phyloP scores from a whole-genome alignment of 1,139 yeast species.

The Torulaspora pretoriensis region DNA sequence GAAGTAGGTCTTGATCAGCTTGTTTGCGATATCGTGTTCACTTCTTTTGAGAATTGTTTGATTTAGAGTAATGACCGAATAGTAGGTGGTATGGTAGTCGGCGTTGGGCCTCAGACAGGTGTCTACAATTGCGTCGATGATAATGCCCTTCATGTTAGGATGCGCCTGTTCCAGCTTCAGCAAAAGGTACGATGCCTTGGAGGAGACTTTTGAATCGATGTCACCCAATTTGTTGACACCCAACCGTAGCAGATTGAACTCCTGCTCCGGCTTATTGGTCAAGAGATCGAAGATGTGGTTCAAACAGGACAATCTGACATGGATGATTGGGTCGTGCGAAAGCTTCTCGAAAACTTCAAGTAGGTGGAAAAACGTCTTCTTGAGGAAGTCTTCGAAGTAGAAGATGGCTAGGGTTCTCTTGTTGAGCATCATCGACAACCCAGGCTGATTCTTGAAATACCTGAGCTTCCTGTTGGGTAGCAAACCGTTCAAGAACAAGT shows the following conservation, averaged over 20 bases:
- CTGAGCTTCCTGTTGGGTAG: constrained; percentile 81
- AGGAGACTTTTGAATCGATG: constrained; percentile 81
- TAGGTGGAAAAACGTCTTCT: constrained; percentile 68
- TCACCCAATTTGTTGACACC: constrained; percentile 96
- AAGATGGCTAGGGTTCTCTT: constrained; percentile 60
- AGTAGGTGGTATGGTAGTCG: constrained; percentile 85
- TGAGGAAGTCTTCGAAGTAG: constrained; percentile 87
- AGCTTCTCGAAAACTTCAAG: constrained; percentile 58
- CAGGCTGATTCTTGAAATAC: constrained; percentile 73
- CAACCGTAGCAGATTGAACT: constrained; percentile 78
- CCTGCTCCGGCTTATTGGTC: constrained; percentile 92
- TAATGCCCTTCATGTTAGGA: constrained; percentile 88
- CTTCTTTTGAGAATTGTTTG: constrained; percentile 83
- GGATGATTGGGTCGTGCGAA: constrained; percentile 88
- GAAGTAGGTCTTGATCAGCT: constrained; percentile 77
- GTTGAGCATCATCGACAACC: constrained; percentile 47
- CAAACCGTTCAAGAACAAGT: constrained; percentile 71
- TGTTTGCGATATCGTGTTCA: constrained; percentile 76
- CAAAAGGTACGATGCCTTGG: constrained; percentile 79
- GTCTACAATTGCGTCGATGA: constrained; percentile 77
- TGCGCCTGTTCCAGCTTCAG: constrained; percentile 83
- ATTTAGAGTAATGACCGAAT: constrained; percentile 80
- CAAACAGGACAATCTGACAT: constrained; percentile 75
- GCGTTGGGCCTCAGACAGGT: constrained; percentile 68
- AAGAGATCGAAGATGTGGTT: constrained; percentile 75